A percentile compares a stretch with the other conserved stretches of the same genome.
Evolutionary conservation across 2,329 filamentous ascomycete species (phyloP).

Genomic region (Botrytis deweyae): DNA sequence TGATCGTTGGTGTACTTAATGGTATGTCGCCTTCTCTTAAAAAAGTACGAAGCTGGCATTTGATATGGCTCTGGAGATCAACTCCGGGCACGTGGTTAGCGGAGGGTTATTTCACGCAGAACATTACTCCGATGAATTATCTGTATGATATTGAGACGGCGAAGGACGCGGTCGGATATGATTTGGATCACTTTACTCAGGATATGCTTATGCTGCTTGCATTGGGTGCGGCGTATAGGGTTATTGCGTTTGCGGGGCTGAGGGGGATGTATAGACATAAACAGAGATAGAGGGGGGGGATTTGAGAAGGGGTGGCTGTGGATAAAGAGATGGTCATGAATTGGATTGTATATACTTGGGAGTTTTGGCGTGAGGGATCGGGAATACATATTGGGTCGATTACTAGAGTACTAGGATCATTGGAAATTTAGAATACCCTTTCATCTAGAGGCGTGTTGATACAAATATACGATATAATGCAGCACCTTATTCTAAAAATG

Average conservation of each 20-base stretch:
- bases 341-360: neutral
- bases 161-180: conserved; percentile 46
- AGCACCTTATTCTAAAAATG: neutral
- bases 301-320: neutral
- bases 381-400: neutral
- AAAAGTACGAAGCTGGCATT: conserved; percentile 45
- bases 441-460: neutral
- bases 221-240: conserved; percentile 29
- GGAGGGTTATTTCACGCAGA: conserved; percentile 55
- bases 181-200: conserved; percentile 45
- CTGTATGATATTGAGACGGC: conserved; percentile 53
- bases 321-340: neutral
- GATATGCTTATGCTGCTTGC: conserved; percentile 48
- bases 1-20: conserved; percentile 55
- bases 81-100: conserved; percentile 56
- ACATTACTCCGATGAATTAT: conserved; percentile 49
- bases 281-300: conserved; percentile 27
- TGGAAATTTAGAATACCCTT: neutral
- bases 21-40: conserved; percentile 52
- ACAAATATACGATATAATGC: neutral
- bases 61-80: conserved; percentile 52
- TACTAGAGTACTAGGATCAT: neutral
- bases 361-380: neutral
- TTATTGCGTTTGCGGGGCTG: conserved; percentile 47
- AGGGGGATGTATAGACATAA: conserved; percentile 34